Conservation (phyloP, 345 rosid genomes). For the Anastatica hierochuntica region DNA sequence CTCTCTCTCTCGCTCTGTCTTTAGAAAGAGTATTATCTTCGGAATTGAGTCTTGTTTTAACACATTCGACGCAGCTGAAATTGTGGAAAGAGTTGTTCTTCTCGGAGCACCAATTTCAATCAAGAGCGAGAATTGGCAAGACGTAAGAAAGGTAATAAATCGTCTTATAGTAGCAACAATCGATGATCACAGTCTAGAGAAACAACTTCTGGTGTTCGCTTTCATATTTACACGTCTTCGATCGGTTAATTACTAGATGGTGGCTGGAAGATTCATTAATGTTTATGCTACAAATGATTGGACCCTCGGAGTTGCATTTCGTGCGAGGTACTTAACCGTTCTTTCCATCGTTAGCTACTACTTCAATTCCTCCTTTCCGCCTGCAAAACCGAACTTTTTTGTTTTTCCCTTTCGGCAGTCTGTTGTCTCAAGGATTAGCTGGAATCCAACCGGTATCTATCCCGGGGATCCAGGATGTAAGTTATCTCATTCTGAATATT, state of each 20-base stretch:
- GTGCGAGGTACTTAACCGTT: conserved; percentile 55
- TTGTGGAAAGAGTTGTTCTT: conserved; percentile 21
- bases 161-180: background rate
- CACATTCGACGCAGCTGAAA: conserved; percentile 49
- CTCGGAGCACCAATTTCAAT: conserved; percentile 29
- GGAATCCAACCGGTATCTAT: conserved; percentile 72
- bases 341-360: background rate
- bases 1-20: background rate
- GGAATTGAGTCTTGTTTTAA: background rate
- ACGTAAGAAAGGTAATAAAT: conserved; percentile 60
- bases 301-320: conserved; percentile 92
- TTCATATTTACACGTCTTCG: background rate
- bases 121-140: conserved; percentile 74
- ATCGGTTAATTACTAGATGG: conserved; percentile 61
- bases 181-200: too few species aligned
- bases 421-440: conserved; percentile 83
- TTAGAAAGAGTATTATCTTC: background rate
- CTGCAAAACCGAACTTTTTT: background rate
- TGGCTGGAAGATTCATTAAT: conserved; percentile 89
- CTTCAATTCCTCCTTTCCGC: background rate
- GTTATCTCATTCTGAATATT: background rate
- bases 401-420: conserved; percentile 29
- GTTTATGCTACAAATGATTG: conserved; percentile 82
- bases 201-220: background rate
- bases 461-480: conserved; percentile 83